Percentiles rank a stretch among this genome's conserved stretches.
These are phyloP conservation scores for Epithemia pelagica DNA, from an alignment of 108 stramenopile genomes.

Conservation along the genomic window DNA sequence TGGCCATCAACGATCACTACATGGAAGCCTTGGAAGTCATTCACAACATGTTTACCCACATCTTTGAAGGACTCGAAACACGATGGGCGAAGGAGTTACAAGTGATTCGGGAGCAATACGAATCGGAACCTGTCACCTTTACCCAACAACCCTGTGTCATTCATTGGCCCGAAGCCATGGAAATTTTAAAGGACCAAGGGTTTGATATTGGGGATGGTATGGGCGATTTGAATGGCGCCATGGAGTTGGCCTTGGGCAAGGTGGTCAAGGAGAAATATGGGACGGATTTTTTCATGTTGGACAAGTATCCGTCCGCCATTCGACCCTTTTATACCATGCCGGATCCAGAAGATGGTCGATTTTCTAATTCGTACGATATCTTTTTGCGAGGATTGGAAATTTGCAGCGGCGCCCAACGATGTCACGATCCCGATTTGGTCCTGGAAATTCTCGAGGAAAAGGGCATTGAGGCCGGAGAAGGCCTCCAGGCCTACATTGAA, in stretches of 20 bases:
- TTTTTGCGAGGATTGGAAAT: constrained; percentile 97
- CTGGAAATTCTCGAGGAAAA: constrained; percentile 65
- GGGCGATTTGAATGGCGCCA: constrained; percentile 84
- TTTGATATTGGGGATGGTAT: constrained; percentile 86
- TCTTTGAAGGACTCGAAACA: constrained; percentile 88
- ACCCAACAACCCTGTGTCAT: constrained; percentile 93
- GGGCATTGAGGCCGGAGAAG: constrained; percentile 81
- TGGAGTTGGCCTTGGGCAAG: constrained; percentile 88
- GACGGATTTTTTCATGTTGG: constrained; percentile 96
- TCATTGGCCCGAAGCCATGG: constrained; percentile 96
- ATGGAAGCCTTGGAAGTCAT: constrained; percentile 89
- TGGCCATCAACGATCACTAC: constrained; percentile 95
- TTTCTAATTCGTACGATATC: constrained; percentile 94
- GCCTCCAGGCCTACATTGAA: constrained; percentile 75
- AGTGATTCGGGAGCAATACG: constrained; percentile 88
- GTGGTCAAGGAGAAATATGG: constrained; percentile 91
- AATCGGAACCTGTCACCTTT: constrained; percentile 83
- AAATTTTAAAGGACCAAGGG: constrained; percentile 63
- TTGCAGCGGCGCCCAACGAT: constrained; percentile 95
- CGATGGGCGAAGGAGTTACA: constrained; percentile 71
- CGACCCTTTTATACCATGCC: constrained; percentile 99
- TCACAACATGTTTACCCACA: constrained; percentile 91
- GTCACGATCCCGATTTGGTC: constrained; percentile 81
- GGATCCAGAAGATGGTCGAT: constrained; percentile 75
- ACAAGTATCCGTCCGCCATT: constrained; percentile 88